phyloP scores from a whole-genome alignment of 257 asterid species.

The Craterostigma plantagineum region DNA sequence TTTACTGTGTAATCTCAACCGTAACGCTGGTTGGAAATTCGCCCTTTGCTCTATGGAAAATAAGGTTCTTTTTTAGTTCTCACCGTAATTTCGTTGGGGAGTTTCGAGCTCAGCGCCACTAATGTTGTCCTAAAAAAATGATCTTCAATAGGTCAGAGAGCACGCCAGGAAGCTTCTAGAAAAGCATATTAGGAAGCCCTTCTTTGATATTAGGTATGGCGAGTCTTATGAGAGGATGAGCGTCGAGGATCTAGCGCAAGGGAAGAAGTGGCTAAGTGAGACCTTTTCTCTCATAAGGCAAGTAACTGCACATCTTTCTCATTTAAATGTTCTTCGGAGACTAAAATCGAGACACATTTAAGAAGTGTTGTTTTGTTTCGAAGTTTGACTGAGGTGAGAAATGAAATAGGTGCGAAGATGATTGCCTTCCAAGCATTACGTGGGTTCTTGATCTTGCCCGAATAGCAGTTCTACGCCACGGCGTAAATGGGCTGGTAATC shows the following conservation, averaged over 20 bases:
- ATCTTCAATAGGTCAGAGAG: slow-evolving; percentile 53
- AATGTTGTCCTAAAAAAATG: background rate
- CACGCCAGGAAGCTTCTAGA: slow-evolving; percentile 97
- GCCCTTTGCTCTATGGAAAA: slow-evolving; percentile 97
- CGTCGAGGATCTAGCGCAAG: slow-evolving; percentile 57
- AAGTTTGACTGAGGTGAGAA: slow-evolving; percentile 1
- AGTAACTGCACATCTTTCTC: slow-evolving; percentile 2
- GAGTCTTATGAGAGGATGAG: slow-evolving; percentile 50
- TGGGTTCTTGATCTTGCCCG: slow-evolving; percentile 95
- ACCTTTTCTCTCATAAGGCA: slow-evolving; percentile 77
- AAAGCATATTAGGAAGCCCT: slow-evolving; percentile 79
- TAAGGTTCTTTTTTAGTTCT: slow-evolving; percentile 24
- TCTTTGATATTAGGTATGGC: slow-evolving; percentile 80
- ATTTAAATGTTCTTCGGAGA: background rate
- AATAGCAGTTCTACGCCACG: slow-evolving; percentile 81
- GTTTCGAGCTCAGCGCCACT: background rate
- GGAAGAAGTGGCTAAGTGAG: slow-evolving; percentile 84
- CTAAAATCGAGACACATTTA: background rate
- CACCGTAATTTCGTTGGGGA: no score
- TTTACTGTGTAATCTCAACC: slow-evolving; percentile 82
- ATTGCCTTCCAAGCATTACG: slow-evolving; percentile 65
- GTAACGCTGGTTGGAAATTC: slow-evolving; percentile 79
- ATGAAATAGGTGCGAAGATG: slow-evolving; percentile 79
- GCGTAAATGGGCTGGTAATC: slow-evolving; percentile 82
- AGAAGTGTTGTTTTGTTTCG: background rate